These are phyloP conservation scores for Leishmania gerbilli DNA, from an alignment of 208 protist genomes.

Conservation along the genomic window DNA sequence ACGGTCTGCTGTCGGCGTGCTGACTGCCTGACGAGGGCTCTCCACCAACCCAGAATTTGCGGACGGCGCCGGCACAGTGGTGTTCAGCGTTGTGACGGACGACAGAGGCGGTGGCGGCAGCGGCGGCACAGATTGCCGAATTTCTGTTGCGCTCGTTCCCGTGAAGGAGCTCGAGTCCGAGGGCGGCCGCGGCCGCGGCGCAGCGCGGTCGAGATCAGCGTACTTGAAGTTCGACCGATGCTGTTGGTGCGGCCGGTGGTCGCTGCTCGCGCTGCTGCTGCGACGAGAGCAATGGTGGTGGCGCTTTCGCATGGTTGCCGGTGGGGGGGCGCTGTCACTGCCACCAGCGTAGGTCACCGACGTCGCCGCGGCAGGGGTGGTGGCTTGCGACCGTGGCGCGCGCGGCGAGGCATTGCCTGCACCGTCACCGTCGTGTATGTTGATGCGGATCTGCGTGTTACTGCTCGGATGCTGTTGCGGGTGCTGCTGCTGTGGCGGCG, in stretches of 20 bases:
- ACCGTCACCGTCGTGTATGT: slow-evolving; percentile 39
- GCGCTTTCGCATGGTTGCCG: slow-evolving; percentile 7
- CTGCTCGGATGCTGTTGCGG: slow-evolving; percentile 13
- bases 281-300: slow-evolving; percentile 13
- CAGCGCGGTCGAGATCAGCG: slow-evolving; percentile 17
- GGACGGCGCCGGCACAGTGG: background rate
- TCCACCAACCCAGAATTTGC: slow-evolving; percentile 4
- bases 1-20: background rate
- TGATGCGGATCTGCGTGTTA: slow-evolving; percentile 37
- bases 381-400: background rate
- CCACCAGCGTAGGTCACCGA: slow-evolving; percentile 2
- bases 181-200: background rate
- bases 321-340: background rate
- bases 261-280: slow-evolving; percentile 7
- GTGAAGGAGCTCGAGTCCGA: slow-evolving; percentile 15
- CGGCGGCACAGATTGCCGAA: slow-evolving; percentile 19
- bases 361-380: background rate
- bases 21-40: slow-evolving; percentile 19
- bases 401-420: background rate
- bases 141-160: slow-evolving; percentile 2
- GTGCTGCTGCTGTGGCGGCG: slow-evolving; percentile 7
- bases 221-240: slow-evolving; percentile 4
- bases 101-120: slow-evolving; percentile 20
- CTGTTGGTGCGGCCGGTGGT: background rate
- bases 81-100: background rate